These are phyloP conservation scores for Tuber magnatum DNA, from an alignment of 495 filamentous ascomycete species.

Conservation along the genomic window DNA sequence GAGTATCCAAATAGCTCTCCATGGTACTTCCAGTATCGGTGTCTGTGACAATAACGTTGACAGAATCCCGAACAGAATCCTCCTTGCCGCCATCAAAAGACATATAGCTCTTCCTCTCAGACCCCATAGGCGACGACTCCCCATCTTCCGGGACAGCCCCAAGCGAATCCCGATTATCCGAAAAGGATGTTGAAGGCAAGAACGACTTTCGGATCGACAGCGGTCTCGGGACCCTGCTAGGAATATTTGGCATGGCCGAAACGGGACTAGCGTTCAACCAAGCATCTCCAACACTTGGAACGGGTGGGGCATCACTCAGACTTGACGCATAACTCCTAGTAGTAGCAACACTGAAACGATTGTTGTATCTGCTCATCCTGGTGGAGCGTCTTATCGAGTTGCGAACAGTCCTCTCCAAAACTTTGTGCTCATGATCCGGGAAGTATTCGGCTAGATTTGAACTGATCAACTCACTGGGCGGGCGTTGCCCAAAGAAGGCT, in stretches of 20 bases:
- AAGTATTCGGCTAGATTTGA: constrained; percentile 95
- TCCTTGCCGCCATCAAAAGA: constrained; percentile 74
- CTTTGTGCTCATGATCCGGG: constrained; percentile 84
- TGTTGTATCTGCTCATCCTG: constrained; percentile 82
- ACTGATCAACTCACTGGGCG: constrained; percentile 94
- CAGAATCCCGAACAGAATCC: constrained; percentile 49
- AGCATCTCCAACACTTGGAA: constrained; percentile 91
- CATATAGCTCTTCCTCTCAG: constrained; percentile 90
- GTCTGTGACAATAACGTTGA: constrained; percentile 52
- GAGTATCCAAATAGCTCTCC: constrained; percentile 70
- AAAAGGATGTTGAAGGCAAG: constrained; percentile 47
- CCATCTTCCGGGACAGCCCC: constrained; percentile 81
- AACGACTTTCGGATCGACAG: constrained; percentile 58
- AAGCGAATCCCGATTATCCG: constrained; percentile 51
- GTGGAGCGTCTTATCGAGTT: constrained; percentile 83
- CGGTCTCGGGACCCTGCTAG: constrained; percentile 49
- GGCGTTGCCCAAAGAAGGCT: constrained; percentile 77
- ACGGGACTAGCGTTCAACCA: constrained; percentile 63
- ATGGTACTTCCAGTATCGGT: constrained; percentile 65
- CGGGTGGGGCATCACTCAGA: constrained; percentile 77
- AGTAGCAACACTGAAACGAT: constrained; percentile 85
- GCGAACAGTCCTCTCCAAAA: constrained; percentile 87
- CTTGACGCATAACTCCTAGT: constrained; percentile 89
- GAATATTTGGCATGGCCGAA: constrained; percentile 42
- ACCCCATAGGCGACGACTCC: constrained; percentile 22